A percentile compares a stretch with the other conserved stretches of the same genome.
phyloP scores from a whole-genome alignment of 2,329 filamentous ascomycete genomes.

The Fusarium udum region DNA sequence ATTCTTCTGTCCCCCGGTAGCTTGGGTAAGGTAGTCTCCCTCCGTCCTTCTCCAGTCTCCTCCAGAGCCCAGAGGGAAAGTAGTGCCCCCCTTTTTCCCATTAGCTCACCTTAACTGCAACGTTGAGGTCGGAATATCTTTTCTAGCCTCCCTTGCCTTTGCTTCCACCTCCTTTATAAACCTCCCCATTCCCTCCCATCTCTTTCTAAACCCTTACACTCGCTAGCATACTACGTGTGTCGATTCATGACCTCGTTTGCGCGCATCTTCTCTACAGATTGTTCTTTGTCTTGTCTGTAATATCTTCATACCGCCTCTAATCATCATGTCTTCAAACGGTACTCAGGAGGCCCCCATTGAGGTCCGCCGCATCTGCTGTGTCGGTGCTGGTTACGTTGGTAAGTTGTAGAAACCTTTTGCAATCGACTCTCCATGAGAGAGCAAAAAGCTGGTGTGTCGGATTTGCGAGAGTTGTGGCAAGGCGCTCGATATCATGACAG shows the following conservation, averaged over 20 bases:
- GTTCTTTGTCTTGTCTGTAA: conserved; percentile 20
- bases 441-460: neutral
- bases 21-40: neutral
- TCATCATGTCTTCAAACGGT: conserved; percentile 46
- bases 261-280: conserved; percentile 31
- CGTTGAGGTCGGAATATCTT: conserved; percentile 38
- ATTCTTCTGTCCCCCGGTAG: too few species aligned
- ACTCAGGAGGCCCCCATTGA: conserved; percentile 42
- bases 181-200: conserved; percentile 18
- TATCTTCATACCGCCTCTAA: conserved; percentile 24
- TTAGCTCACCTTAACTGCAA: conserved; percentile 31
- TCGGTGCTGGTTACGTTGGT: conserved; percentile 82
- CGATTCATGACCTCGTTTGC: conserved; percentile 37
- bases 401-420: conserved; percentile 47
- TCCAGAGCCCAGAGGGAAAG: conserved; percentile 7
- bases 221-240: conserved; percentile 38
- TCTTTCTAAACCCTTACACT: conserved; percentile 23
- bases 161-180: conserved; percentile 37
- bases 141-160: conserved; percentile 34
- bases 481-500: conserved; percentile 8
- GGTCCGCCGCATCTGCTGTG: conserved; percentile 73
- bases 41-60: conserved; percentile 7
- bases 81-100: conserved; percentile 30
- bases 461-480: neutral
- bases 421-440: neutral